Conservation (phyloP, 805 yeast species). For the Komagataella populi region DNA sequence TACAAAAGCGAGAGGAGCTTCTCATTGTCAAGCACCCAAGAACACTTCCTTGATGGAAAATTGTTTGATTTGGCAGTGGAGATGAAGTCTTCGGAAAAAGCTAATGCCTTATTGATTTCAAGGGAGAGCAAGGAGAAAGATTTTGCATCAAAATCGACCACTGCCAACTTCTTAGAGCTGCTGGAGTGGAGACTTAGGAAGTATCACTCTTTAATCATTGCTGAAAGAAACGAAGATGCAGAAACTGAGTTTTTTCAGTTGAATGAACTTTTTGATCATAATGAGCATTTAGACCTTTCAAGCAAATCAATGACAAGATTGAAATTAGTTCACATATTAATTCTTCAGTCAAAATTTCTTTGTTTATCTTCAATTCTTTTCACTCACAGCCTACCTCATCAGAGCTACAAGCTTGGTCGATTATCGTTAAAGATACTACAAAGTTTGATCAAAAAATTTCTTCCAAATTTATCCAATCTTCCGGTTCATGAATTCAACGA, state of each 20-base stretch:
- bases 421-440: not conserved
- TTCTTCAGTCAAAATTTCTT: not conserved
- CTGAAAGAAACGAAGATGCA: not conserved
- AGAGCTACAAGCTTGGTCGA: not conserved
- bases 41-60: not conserved
- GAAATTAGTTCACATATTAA: not conserved
- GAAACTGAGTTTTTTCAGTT: not conserved
- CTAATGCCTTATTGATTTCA: not conserved
- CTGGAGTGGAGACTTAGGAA: not conserved
- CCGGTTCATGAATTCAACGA: not conserved
- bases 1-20: not conserved
- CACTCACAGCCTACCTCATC: not conserved
- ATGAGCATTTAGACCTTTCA: not conserved
- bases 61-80: not conserved
- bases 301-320: not conserved
- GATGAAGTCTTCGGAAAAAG: not conserved
- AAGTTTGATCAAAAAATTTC: not conserved
- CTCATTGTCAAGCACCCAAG: not conserved
- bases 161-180: not conserved
- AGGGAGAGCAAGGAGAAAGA: too few species aligned
- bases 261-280: not conserved
- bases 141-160: not conserved
- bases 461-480: not conserved
- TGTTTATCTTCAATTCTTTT: not conserved
- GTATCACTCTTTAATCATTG: not conserved